phyloP scores from a whole-genome alignment of 805 yeast genomes.

The Monosporozyma unispora region DNA sequence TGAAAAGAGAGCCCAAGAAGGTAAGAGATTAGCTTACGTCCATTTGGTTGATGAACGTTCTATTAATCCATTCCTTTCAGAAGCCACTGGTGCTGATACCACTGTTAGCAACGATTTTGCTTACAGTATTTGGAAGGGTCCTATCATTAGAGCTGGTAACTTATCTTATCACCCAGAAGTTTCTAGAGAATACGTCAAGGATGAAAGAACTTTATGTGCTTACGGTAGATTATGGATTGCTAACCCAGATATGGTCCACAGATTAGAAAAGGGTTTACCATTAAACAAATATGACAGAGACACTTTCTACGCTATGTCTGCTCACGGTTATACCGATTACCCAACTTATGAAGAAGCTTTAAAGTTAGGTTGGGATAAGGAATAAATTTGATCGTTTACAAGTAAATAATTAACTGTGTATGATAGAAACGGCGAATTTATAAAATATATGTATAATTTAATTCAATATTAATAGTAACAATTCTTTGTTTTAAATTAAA shows the following conservation, averaged over 20 bases:
- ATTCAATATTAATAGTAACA: too few species aligned
- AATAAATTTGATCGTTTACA: not conserved
- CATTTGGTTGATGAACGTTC: constrained; percentile 33
- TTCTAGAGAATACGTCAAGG: constrained; percentile 25
- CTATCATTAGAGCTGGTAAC: constrained; percentile 35
- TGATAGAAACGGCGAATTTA: not conserved
- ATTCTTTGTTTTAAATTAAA: too few species aligned
- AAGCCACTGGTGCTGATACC: constrained; percentile 22
- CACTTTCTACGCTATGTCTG: constrained; percentile 37
- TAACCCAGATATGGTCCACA: constrained; percentile 47
- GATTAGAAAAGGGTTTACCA: constrained; percentile 35
- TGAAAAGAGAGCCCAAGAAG: constrained; percentile 32
- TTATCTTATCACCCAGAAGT: constrained; percentile 22
- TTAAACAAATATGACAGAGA: constrained; percentile 39
- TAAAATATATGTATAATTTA: not conserved
- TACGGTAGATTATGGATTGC: constrained; percentile 43
- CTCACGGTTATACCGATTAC: constrained; percentile 37
- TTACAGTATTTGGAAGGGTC: constrained; percentile 38
- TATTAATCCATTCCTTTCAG: constrained; percentile 18
- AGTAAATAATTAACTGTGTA: not conserved
- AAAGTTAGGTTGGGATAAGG: constrained; percentile 9
- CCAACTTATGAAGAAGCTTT: constrained; percentile 29
- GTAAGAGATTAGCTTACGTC: constrained; percentile 35
- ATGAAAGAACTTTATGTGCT: constrained; percentile 37
- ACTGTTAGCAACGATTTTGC: constrained; percentile 32